These are phyloP conservation scores for Fomitopsis betulina DNA, from an alignment of 1,284 basidiomycete species.

Conservation along the genomic window DNA sequence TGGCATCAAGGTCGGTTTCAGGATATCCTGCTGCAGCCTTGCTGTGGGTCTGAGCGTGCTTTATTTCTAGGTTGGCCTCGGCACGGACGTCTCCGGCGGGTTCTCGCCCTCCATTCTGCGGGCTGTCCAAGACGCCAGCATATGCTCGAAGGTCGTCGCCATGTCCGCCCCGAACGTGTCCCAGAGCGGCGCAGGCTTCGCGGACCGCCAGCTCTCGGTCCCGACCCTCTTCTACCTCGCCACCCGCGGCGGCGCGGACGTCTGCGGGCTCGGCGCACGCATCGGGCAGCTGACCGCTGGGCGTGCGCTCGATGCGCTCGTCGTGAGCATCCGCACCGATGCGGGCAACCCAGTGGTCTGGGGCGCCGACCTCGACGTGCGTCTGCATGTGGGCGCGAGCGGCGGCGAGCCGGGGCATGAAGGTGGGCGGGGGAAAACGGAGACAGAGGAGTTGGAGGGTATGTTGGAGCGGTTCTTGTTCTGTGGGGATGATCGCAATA, in stretches of 20 bases:
- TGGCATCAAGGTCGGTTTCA: conserved; percentile 70
- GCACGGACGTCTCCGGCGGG: conserved; percentile 92
- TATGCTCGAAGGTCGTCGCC: conserved; percentile 74
- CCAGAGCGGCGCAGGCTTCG: conserved; percentile 41
- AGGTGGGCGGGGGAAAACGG: conserved; percentile 14
- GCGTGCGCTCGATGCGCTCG: conserved; percentile 89
- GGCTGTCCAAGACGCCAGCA: conserved; percentile 79
- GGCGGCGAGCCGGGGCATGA: conserved; percentile 10
- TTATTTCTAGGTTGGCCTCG: conserved; percentile 68
- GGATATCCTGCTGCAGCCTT: not conserved
- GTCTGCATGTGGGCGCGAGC: conserved; percentile 20
- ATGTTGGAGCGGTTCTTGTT: conserved; percentile 75
- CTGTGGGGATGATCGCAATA: conserved; percentile 87
- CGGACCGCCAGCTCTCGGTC: conserved; percentile 63
- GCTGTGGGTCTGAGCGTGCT: not conserved
- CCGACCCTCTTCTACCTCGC: conserved; percentile 86
- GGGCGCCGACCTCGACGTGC: conserved; percentile 37
- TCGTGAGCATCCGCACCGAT: conserved; percentile 51
- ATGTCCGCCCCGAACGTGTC: conserved; percentile 27
- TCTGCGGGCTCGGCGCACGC: conserved; percentile 68
- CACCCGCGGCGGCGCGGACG: conserved; percentile 86
- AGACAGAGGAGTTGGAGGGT: conserved; percentile 36
- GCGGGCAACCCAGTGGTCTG: conserved; percentile 62
- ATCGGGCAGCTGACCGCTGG: conserved; percentile 81
- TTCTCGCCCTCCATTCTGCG: conserved; percentile 81